Conservation (phyloP, 2,329 filamentous ascomycete genomes). For the Zalaria sp. region DNA sequence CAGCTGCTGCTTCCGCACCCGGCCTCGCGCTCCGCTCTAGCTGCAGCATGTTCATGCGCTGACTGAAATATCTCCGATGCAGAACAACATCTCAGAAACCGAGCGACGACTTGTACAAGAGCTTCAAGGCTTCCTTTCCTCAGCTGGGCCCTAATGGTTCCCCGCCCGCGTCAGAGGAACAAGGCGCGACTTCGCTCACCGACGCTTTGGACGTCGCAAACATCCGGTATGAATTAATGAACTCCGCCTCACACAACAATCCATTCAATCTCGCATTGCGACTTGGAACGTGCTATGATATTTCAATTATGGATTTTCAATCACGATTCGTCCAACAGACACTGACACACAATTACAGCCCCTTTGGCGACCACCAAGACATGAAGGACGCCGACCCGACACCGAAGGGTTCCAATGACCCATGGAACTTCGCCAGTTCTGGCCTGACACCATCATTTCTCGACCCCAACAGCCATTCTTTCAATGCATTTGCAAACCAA, state of each 20-base stretch:
- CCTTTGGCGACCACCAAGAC: conserved; percentile 31
- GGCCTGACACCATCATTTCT: conserved; percentile 73
- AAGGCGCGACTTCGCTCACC: conserved; percentile 20
- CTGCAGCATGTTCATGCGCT: background rate
- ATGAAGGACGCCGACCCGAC: conserved; percentile 72
- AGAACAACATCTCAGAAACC: conserved; percentile 76
- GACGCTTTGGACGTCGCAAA: conserved; percentile 33
- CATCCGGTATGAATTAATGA: conserved; percentile 23
- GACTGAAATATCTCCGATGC: conserved; percentile 5
- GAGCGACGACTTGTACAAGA: conserved; percentile 67
- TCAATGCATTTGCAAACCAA: conserved; percentile 65
- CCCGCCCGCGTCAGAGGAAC: conserved; percentile 22
- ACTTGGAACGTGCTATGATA: no score
- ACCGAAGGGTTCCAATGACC: conserved; percentile 64
- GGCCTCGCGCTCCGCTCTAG: background rate
- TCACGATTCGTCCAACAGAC: background rate
- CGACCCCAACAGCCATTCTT: conserved; percentile 72
- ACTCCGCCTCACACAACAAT: no score
- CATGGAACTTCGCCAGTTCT: conserved; percentile 44
- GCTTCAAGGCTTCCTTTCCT: conserved; percentile 73
- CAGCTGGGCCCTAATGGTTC: conserved; percentile 35
- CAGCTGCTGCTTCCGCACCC: background rate
- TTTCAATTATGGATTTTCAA: no score
- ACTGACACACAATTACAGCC: conserved; percentile 16
- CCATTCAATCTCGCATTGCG: no score